Base-by-base conservation (phyloP, 129 eudicot species). In the Chrysanthemum lavandulifolium region DNA sequence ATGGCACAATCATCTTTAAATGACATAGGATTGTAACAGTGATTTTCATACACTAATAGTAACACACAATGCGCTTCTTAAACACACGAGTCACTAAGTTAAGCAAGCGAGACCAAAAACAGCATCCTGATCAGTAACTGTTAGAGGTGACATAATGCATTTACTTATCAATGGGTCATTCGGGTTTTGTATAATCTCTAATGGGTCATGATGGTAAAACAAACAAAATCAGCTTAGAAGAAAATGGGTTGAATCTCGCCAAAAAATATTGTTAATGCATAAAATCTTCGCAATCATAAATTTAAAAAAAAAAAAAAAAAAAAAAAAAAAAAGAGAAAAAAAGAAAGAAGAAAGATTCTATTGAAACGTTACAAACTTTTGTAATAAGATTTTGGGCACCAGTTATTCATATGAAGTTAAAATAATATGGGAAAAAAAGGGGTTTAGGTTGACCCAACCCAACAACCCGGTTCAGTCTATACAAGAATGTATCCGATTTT, bases 1-100 rank as follows among this genome's bases (percentile, higher is more conserved):
- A 53, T 65, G 43, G 70, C 33, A 65, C 12, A 27, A 6, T 27
- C 70, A 43, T 65, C 70, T 65, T n/a, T 65, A n/a, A n/a, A 65
- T n/a, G 29, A 18, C 43, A 5, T 36, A 36, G 43, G 8, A 36
- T 36, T 36, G 43, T 65, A 67, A 19, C 71, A 67, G 48, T 50
- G 50, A 11, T 67, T 45, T n/a, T 40, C 48, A 14, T 47, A 11
- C 1, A 11, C n/a, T 60, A 10, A 67, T 18, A 19, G 8, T 47
- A 67, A 48, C 55, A 47, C 16, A 66, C 40, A 67, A 19, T 7
- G 16, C 14, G 18, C 57, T n/a, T 52, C 57, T 52, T 52, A 52
- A 52, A 13, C 7, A 67, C 12, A 19, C 48, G 13, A 18, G 56
- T 31, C 36, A 45, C 56, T 67, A 47, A 31, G 43, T 67, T 19